phyloP scores from a whole-genome alignment of 306 rosid genomes.

The Glycine tomentella region DNA sequence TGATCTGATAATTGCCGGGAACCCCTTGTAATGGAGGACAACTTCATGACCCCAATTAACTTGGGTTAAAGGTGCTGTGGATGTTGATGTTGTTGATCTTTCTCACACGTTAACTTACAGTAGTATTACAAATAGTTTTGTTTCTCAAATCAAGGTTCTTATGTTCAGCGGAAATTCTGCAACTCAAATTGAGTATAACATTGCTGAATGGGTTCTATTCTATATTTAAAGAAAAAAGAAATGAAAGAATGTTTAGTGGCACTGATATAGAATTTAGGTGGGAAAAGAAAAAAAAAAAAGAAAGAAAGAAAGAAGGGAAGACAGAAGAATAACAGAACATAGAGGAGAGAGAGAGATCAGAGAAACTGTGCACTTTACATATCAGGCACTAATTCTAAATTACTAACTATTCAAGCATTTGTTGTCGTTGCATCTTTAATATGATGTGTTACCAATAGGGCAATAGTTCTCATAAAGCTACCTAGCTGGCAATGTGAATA shows the following conservation, averaged over 20 bases:
- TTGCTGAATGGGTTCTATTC: background rate
- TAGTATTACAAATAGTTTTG: slow-evolving; percentile 13
- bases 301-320: background rate
- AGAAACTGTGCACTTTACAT: background rate
- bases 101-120: background rate
- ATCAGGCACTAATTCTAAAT: background rate
- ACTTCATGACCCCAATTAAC: too few relatives aligned
- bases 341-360: background rate
- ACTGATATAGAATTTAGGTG: background rate
- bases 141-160: slow-evolving; percentile 5
- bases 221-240: background rate
- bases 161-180: background rate
- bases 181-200: background rate
- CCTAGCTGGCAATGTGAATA: too few relatives aligned
- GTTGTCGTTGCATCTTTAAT: background rate
- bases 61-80: too few relatives aligned
- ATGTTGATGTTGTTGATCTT: too few relatives aligned
- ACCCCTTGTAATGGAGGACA: slow-evolving; percentile 8
- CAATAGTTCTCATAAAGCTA: too few relatives aligned
- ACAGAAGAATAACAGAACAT: background rate
- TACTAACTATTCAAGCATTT: background rate
- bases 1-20: slow-evolving; percentile 13
- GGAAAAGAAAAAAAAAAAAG: background rate
- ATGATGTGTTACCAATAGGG: too few relatives aligned
- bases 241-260: background rate